Conservation (phyloP, 768 basidiomycete genomes). For the Gautieria morchelliformis region DNA sequence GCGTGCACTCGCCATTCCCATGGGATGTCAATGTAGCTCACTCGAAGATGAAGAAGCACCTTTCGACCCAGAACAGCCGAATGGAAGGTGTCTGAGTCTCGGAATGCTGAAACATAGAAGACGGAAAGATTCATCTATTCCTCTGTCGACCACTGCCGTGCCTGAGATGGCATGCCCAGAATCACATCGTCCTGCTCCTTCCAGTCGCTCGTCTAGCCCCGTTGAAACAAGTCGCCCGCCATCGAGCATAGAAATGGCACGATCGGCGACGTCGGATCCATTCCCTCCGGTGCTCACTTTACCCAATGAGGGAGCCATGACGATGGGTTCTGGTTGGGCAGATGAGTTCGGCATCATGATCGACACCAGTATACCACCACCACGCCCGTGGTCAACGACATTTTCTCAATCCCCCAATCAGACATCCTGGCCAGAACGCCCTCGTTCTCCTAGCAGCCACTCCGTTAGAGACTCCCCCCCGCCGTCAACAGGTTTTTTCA, state of each 20-base stretch:
- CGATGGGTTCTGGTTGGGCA: not conserved
- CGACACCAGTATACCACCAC: not conserved
- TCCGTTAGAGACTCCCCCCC: not conserved
- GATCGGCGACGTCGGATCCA: not conserved
- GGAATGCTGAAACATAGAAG: not conserved
- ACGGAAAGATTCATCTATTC: not conserved
- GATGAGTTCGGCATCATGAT: not conserved
- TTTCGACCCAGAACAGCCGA: not conserved
- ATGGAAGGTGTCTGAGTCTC: not conserved
- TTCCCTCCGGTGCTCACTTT: not conserved
- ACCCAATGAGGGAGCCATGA: not conserved
- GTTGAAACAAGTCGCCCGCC: not conserved
- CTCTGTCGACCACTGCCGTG: not conserved
- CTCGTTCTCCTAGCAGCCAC: not conserved
- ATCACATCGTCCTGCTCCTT: not conserved
- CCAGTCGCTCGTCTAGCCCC: not conserved
- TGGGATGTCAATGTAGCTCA: not conserved
- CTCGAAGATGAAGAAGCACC: not conserved
- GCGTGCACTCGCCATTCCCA: not conserved
- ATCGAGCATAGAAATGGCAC: not conserved
- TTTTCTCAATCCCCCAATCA: not conserved
- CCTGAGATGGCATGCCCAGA: not conserved
- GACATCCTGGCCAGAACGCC: not conserved
- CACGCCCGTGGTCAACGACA: not conserved
- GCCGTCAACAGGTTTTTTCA: not conserved